Percentiles rank a stretch among this genome's conserved stretches.
phyloP scores from a whole-genome alignment of 2,329 filamentous ascomycete genomes.

The Tothia fuscella region DNA sequence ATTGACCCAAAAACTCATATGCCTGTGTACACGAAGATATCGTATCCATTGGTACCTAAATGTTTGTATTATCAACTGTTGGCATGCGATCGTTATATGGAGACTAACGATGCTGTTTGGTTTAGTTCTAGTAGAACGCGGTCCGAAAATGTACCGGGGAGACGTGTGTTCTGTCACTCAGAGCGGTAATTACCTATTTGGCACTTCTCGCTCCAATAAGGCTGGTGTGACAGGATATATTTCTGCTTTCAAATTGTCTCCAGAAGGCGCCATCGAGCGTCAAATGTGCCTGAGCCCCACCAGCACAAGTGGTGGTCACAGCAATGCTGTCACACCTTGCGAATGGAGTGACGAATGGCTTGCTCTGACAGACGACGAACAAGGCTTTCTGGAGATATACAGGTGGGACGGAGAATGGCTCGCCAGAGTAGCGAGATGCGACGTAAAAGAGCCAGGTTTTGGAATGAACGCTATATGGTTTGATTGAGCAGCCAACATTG shows the following conservation, averaged over 20 bases:
- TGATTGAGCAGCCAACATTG: too few relatives aligned
- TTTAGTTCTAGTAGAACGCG: conserved; percentile 27
- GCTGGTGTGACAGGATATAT: conserved; percentile 71
- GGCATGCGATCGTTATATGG: too few relatives aligned
- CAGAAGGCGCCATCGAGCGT: conserved; percentile 58
- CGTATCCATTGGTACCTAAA: conserved; percentile 69
- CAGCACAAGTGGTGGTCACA: conserved; percentile 76
- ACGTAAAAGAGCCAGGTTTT: conserved; percentile 78
- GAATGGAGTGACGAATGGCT: conserved; percentile 81
- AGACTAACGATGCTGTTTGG: too few relatives aligned
- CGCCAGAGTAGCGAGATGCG: conserved; percentile 61
- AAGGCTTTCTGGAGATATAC: conserved; percentile 80
- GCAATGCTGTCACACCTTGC: conserved; percentile 75
- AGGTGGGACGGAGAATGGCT: conserved; percentile 75
- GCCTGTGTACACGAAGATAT: conserved; percentile 66
- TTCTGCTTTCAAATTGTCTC: conserved; percentile 60
- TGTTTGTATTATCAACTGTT: conserved; percentile 26
- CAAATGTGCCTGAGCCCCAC: conserved; percentile 77
- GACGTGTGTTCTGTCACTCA: conserved; percentile 68
- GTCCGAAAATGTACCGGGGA: conserved; percentile 60
- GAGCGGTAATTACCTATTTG: conserved; percentile 67
- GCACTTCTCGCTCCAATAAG: conserved; percentile 68
- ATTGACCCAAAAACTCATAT: conserved; percentile 62
- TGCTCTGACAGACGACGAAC: conserved; percentile 80
- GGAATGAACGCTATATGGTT: conserved; percentile 98